Evolutionary conservation across 371 early-diverging fungal species (phyloP).

Genomic region (Blakeslea trispora): DNA sequence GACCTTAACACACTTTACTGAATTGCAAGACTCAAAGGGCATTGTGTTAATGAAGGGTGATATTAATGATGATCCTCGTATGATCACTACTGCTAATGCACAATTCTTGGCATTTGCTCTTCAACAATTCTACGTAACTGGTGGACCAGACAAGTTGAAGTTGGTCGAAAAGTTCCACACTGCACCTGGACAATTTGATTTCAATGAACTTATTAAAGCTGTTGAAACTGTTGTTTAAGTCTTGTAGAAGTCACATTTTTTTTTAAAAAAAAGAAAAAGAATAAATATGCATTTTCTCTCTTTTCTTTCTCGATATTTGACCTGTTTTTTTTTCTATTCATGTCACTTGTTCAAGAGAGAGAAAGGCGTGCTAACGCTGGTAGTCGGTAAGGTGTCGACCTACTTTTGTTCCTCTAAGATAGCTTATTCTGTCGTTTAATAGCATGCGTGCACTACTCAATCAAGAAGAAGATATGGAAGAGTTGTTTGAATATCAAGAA

Average conservation of each 20-base stretch:
- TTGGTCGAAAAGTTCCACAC: constrained; percentile 82
- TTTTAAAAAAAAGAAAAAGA: neutral
- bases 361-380: constrained; percentile 62
- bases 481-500: constrained; percentile 57
- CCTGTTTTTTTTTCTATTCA: neutral
- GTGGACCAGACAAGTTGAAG: constrained; percentile 61
- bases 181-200: constrained; percentile 74
- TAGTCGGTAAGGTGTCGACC: constrained; percentile 45
- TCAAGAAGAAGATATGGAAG: constrained; percentile 64
- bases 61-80: constrained; percentile 55
- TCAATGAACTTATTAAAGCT: constrained; percentile 69
- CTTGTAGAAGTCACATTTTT: neutral
- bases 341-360: constrained; percentile 28
- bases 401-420: neutral
- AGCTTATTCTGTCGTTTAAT: neutral
- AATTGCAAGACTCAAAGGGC: constrained; percentile 74
- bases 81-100: constrained; percentile 73
- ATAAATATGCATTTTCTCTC: too few species aligned
- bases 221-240: constrained; percentile 62
- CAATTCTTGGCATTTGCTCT: constrained; percentile 81
- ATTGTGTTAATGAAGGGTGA: constrained; percentile 94
- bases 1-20: constrained; percentile 88
- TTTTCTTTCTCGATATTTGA: too few species aligned
- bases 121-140: constrained; percentile 90
- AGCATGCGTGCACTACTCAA: constrained; percentile 61